Percentiles rank a stretch among this genome's conserved stretches.
These are phyloP conservation scores for Atalantia buxifolia DNA, from an alignment of 345 rosid species.

Conservation along the genomic window DNA sequence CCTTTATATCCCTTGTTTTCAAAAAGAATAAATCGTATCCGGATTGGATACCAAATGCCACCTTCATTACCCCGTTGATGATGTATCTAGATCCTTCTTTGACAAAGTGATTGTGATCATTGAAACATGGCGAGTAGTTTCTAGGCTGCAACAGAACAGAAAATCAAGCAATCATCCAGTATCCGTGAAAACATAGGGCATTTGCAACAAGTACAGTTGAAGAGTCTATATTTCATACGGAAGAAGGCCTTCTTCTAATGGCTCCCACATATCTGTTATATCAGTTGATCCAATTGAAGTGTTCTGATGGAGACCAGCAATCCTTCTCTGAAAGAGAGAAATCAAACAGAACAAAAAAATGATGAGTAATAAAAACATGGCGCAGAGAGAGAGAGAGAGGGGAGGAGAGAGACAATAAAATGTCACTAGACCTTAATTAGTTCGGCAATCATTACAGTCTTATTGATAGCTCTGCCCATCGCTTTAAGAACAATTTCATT, in stretches of 20 bases:
- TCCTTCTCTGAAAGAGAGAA: slow-evolving; percentile 55
- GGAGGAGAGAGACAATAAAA: background rate
- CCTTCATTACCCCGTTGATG: slow-evolving; percentile 32
- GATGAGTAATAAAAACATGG: background rate
- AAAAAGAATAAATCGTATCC: background rate
- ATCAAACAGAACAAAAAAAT: background rate
- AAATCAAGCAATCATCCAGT: slow-evolving; percentile 4
- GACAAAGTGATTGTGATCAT: slow-evolving; percentile 31
- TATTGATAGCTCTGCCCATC: slow-evolving; percentile 81
- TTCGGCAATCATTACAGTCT: slow-evolving; percentile 70
- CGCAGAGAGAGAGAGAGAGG: background rate
- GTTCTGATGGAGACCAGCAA: slow-evolving; percentile 75
- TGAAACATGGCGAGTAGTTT: slow-evolving; percentile 32
- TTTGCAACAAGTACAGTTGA: background rate
- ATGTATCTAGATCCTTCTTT: slow-evolving; percentile 27
- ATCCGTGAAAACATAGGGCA: background rate
- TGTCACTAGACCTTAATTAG: slow-evolving; percentile 45
- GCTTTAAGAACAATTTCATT: slow-evolving; percentile 63
- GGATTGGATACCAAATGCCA: background rate
- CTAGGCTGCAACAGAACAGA: slow-evolving; percentile 19
- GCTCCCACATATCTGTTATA: slow-evolving; percentile 87
- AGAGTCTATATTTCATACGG: slow-evolving; percentile 41
- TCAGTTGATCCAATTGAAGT: slow-evolving; percentile 79
- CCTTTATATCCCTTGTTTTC: background rate
- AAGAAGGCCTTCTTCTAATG: slow-evolving; percentile 77